Conservation (phyloP, 345 rosid species). For the Isatis tinctoria region DNA sequence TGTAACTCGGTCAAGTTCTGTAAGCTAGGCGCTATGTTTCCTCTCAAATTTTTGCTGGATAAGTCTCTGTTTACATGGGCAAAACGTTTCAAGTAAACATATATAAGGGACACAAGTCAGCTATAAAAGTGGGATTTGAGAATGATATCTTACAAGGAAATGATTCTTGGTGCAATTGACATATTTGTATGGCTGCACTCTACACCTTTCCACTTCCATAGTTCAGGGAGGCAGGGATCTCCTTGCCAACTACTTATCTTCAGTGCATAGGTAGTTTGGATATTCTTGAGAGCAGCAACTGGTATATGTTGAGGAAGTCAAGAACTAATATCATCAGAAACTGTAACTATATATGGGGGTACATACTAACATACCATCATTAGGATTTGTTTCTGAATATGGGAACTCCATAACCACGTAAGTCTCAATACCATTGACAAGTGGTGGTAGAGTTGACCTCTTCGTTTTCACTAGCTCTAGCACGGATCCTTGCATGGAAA, state of each 20-base stretch:
- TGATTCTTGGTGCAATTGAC: constrained; percentile 30
- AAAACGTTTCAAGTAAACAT: background rate
- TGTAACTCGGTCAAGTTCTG: constrained; percentile 22
- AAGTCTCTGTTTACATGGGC: constrained; percentile 13
- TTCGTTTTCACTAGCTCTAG: background rate
- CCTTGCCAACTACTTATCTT: constrained; percentile 38
- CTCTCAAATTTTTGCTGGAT: constrained; percentile 23
- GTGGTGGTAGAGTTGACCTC: constrained; percentile 16
- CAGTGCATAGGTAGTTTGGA: constrained; percentile 30
- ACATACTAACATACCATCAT: background rate
- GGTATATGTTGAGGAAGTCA: background rate
- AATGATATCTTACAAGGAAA: constrained; percentile 39
- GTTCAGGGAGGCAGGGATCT: constrained; percentile 39
- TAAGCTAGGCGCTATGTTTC: constrained; percentile 22
- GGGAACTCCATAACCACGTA: background rate
- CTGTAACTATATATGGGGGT: background rate
- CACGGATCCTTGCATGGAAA: background rate
- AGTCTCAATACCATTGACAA: background rate
- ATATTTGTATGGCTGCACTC: constrained; percentile 24
- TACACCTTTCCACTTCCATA: background rate
- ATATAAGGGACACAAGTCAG: background rate
- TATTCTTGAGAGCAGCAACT: constrained; percentile 34
- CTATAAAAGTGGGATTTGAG: background rate
- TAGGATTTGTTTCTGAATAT: background rate
- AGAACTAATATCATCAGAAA: background rate